These are phyloP conservation scores for Apiotrichum brassicae DNA, from an alignment of 1,284 basidiomycete species.

Conservation along the genomic window DNA sequence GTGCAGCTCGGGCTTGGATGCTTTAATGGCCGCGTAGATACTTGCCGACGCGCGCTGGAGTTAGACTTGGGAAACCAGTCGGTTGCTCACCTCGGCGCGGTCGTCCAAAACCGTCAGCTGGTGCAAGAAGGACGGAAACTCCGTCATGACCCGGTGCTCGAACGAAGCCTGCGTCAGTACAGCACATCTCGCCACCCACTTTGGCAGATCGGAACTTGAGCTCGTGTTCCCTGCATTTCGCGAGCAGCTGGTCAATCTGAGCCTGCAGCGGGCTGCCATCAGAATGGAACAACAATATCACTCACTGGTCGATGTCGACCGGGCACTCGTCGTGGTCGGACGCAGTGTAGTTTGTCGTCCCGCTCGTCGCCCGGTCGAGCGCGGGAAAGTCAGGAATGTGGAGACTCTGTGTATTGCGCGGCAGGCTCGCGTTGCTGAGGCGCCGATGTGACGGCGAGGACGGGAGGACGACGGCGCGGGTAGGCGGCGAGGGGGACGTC, in stretches of 20 bases:
- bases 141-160: constrained; percentile 36
- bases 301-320: neutral
- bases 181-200: constrained; percentile 13
- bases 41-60: constrained; percentile 19
- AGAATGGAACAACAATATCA: neutral
- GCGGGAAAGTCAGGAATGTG: neutral
- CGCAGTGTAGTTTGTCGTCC: neutral
- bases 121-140: constrained; percentile 25
- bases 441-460: neutral
- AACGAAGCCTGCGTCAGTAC: constrained; percentile 24
- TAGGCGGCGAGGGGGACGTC: no score
- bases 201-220: constrained; percentile 31
- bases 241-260: constrained; percentile 32
- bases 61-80: neutral
- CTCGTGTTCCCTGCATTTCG: constrained; percentile 36
- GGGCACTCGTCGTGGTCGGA: neutral
- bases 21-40: constrained; percentile 20
- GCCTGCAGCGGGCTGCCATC: constrained; percentile 26
- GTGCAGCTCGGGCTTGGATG: constrained; percentile 16
- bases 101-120: constrained; percentile 27
- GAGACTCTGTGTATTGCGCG: neutral
- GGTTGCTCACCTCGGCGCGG: constrained; percentile 31
- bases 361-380: neutral
- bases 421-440: neutral
- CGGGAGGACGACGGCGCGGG: no score